Evolutionary conservation across 129 eudicot genomes (phyloP).

Genomic region (Helichrysum umbraculigerum): DNA sequence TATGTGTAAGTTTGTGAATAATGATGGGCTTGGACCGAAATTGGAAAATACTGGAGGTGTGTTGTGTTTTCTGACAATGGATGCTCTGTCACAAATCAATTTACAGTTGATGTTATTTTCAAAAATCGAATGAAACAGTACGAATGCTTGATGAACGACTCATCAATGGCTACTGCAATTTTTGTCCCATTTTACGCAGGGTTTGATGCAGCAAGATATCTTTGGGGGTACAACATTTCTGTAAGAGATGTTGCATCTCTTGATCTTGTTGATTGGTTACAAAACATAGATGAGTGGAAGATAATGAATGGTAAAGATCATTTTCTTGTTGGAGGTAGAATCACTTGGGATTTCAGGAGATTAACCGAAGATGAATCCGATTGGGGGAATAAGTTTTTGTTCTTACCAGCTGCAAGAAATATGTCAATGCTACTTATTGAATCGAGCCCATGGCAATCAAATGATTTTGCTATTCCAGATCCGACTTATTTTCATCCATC

Average conservation of each 20-base stretch:
- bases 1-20: constrained; percentile 65
- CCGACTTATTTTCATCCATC: constrained; percentile 97
- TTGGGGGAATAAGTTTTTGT: constrained; percentile 90
- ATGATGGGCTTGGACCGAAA: constrained; percentile 85
- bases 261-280: constrained; percentile 78
- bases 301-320: too few relatives aligned
- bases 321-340: constrained; percentile 41
- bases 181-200: constrained; percentile 94
- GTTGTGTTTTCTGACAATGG: constrained; percentile 67
- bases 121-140: constrained; percentile 75
- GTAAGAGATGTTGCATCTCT: constrained; percentile 70
- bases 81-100: constrained; percentile 86
- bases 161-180: constrained; percentile 81
- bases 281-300: constrained; percentile 69
- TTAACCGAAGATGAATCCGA: constrained; percentile 54
- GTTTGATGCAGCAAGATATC: constrained; percentile 76
- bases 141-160: constrained; percentile 77
- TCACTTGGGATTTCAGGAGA: constrained; percentile 88
- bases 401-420: constrained; percentile 80
- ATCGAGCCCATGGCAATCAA: constrained; percentile 84
- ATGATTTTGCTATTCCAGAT: constrained; percentile 81
- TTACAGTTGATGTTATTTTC: constrained; percentile 83
- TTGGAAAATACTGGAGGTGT: constrained; percentile 59
- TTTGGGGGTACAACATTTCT: constrained; percentile 80
- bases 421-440: constrained; percentile 92